Evolutionary conservation across 2,329 filamentous ascomycete species (phyloP), one percentile per base, ranked within the genome.

Genomic region (Falciphora oryzae): DNA sequence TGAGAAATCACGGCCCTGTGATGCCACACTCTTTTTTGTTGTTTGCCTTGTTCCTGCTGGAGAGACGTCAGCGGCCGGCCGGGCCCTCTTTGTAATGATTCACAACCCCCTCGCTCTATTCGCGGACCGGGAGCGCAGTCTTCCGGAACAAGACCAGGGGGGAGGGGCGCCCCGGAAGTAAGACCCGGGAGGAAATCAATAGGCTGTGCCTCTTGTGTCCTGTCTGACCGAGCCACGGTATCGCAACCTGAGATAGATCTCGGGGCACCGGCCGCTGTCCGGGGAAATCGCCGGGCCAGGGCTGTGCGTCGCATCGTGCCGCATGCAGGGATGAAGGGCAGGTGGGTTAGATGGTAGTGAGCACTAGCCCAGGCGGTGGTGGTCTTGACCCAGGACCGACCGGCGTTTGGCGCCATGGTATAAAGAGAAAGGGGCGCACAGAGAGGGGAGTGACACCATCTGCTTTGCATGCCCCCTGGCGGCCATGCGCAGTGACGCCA

Each of bases 141-240:
- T 28, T 62, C 60, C 60, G 60, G 60, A 50, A 62, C 60, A 62
- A 6, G 22, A 25, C 44, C 44, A 53, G 44, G 44, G 38, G 13
- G 32, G 8, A 8, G 8, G 13, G 8, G 32, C 8, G 44, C 16
- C 44, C 44, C 22, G 44, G 44, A 53, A 25, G 18, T 22, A n/a
- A 53, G 44, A 22, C 22, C 18, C 44, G 14, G 8, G 18, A 53
- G 44, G 22, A 25, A 53, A n/a, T n/a, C 44, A 25, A 6, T 22
- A 25, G 44, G 18, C 18, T 53, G 44, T 53, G 8, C n/a, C n/a
- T 53, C 44, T 18, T 53, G 44, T 25, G 44, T 53, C 44, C 14
- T 25, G 44, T 53, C 44, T 53, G 44, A 53, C 44, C 44, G 18
- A 53, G 44, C 44, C 44, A 53, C 44, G 44, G 44, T n/a, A 53